These are phyloP conservation scores for Ilex paraguariensis DNA, from an alignment of 305 asterid genomes.

Conservation along the genomic window DNA sequence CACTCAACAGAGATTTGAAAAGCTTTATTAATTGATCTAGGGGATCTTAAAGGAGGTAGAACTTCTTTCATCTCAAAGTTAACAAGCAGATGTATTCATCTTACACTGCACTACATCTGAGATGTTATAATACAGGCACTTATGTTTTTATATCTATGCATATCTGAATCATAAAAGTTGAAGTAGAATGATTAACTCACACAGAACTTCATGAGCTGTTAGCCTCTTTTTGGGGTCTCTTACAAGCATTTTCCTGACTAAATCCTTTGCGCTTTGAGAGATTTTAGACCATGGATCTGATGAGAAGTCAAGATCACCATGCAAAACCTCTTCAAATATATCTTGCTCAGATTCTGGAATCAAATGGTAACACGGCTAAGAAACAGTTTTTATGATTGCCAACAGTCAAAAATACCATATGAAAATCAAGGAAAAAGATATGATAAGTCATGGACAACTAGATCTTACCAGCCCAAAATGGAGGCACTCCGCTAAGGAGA, in stretches of 20 bases:
- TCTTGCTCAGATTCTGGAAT: constrained; percentile 49
- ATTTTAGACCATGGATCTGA: constrained; percentile 67
- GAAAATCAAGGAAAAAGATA: too few species aligned
- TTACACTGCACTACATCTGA: too few species aligned
- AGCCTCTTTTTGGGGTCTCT: constrained; percentile 55
- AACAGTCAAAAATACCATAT: too few species aligned
- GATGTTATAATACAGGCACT: too few species aligned
- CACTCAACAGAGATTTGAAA: too few species aligned
- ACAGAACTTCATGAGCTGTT: constrained; percentile 63
- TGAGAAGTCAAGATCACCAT: constrained; percentile 46
- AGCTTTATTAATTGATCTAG: too few species aligned
- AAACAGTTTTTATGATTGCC: too few species aligned
- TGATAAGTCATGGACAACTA: background rate
- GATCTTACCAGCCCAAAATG: constrained; percentile 81
- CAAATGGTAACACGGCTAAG: background rate
- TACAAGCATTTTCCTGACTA: constrained; percentile 53
- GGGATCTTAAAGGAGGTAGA: too few species aligned
- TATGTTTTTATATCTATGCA: too few species aligned
- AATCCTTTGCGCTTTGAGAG: constrained; percentile 64
- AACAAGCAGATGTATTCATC: too few species aligned
- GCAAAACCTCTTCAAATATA: constrained; percentile 52
- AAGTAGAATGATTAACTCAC: constrained; percentile 32
- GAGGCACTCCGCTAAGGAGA: constrained; percentile 60
- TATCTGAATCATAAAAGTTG: background rate
- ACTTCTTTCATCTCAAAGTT: too few species aligned